Evolutionary conservation across 164 flowering plant species (phyloP), one percentile per base, ranked within the genome.

Genomic region (Aristolochia californica): DNA sequence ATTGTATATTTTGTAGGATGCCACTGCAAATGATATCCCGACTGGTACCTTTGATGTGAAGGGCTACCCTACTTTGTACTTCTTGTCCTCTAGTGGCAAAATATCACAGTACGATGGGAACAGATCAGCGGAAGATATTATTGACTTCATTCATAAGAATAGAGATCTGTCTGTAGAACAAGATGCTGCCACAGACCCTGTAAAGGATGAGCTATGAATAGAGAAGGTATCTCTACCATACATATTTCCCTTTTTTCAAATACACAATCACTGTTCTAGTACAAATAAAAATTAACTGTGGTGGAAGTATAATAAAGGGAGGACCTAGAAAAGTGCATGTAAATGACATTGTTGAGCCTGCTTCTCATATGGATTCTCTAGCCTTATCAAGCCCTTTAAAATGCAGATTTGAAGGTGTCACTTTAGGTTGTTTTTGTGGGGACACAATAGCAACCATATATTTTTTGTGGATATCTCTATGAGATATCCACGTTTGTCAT

Each of bases 11-110:
- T 63, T 64, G 24, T 54, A 91, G 98, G 98, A 91, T 65, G 96
- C 85, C 38, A 87, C 97, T 48, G 86, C 83, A 56, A 91, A 91
- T 76, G 98, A 91, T 70, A 44, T 77, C 57, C 80, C 86, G 20
- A 63, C 28, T 18, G 88, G 63, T 28, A 43, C 53, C 26, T 91
- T 88, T 30, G 84, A 86, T 1, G 81, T 91, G 28, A 63, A 86
- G 65, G 96, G 95, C 13, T 91, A 72, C 67, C 98, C 98, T 14
- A 91, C 98, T 17, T 5, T 91, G 58, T 91, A 80, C 78, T 86
- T 86, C 60, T 77, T 66, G 58, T 78, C 96, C 25, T 74, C 88
- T 5, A 74, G 70, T 62, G 98, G 98, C 56, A 74, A 78, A 44
- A 5, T 88, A 24, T 38, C 52, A 58, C 75, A 59, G 44, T 86